Evolutionary conservation across 2,329 filamentous ascomycete species (phyloP).

Genomic region (Shiraia sp.): DNA sequence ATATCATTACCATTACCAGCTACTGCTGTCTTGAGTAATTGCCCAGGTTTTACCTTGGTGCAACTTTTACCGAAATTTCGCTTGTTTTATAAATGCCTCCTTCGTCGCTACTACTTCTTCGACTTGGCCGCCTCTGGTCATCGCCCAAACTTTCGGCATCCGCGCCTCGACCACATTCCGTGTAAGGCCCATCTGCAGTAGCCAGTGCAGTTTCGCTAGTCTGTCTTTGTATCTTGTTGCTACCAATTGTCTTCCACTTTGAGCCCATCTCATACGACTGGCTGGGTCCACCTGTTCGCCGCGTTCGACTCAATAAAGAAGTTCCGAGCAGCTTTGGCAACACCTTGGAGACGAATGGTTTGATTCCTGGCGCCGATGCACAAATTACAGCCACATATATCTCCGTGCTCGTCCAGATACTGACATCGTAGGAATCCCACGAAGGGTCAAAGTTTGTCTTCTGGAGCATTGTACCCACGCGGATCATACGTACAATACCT

Average conservation of each 20-base stretch:
- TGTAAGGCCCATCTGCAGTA: slow-evolving; percentile 12
- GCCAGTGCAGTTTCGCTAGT: slow-evolving; percentile 7
- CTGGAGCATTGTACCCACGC: slow-evolving; percentile 12
- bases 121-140: too few species aligned
- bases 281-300: slow-evolving; percentile 1
- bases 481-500: slow-evolving; percentile 21
- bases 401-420: slow-evolving; percentile 27
- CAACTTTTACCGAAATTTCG: slow-evolving; percentile 2
- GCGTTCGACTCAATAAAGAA: slow-evolving; percentile 9
- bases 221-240: slow-evolving; percentile 5
- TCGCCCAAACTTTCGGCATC: slow-evolving; percentile 6
- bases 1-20: too few species aligned
- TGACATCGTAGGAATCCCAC: slow-evolving; percentile 29
- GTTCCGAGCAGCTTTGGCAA: slow-evolving; percentile 24
- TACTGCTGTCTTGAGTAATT: too few species aligned
- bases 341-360: slow-evolving; percentile 19
- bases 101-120: neutral
- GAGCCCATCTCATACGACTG: slow-evolving; percentile 13
- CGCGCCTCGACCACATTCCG: slow-evolving; percentile 12
- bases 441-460: slow-evolving; percentile 20
- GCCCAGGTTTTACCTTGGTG: neutral
- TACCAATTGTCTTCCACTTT: slow-evolving; percentile 13
- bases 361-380: slow-evolving; percentile 24
- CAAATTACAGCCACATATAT: slow-evolving; percentile 26
- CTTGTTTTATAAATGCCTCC: slow-evolving; percentile 2